These are phyloP conservation scores for Ambispora gerdemannii DNA, from an alignment of 192 early-diverging fungal genomes.

Conservation along the genomic window DNA sequence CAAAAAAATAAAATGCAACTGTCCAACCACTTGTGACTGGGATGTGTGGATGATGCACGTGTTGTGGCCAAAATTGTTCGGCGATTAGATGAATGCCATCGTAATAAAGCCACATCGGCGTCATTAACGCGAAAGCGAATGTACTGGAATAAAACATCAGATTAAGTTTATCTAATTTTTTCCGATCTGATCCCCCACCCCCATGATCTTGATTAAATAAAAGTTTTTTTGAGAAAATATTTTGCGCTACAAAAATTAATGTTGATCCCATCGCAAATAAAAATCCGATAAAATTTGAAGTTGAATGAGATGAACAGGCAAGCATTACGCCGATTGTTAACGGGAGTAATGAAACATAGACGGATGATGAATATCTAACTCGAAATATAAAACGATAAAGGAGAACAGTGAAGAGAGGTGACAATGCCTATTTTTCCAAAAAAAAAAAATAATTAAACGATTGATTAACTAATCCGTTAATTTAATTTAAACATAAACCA, in stretches of 20 bases:
- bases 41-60: neutral
- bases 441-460: neutral
- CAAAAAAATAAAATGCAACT: slow-evolving; percentile 55
- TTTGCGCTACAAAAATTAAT: slow-evolving; percentile 83
- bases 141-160: slow-evolving; percentile 79
- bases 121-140: slow-evolving; percentile 72
- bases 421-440: slow-evolving; percentile 61
- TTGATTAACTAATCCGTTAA: no score
- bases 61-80: slow-evolving; percentile 7
- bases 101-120: slow-evolving; percentile 75
- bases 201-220: slow-evolving; percentile 49
- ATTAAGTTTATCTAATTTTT: slow-evolving; percentile 84
- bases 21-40: slow-evolving; percentile 34
- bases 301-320: slow-evolving; percentile 71
- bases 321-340: slow-evolving; percentile 87
- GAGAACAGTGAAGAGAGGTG: slow-evolving; percentile 82
- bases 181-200: slow-evolving; percentile 18
- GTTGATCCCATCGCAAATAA: slow-evolving; percentile 71
- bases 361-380: slow-evolving; percentile 63
- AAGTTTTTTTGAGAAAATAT: slow-evolving; percentile 81
- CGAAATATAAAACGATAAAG: slow-evolving; percentile 69
- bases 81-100: slow-evolving; percentile 54
- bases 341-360: slow-evolving; percentile 75
- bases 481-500: no score
- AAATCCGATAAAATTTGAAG: slow-evolving; percentile 69